A percentile compares a stretch with the other conserved stretches of the same genome.
Evolutionary conservation across 768 basidiomycete species (phyloP).

Genomic region (Gloeostereum incarnatum): DNA sequence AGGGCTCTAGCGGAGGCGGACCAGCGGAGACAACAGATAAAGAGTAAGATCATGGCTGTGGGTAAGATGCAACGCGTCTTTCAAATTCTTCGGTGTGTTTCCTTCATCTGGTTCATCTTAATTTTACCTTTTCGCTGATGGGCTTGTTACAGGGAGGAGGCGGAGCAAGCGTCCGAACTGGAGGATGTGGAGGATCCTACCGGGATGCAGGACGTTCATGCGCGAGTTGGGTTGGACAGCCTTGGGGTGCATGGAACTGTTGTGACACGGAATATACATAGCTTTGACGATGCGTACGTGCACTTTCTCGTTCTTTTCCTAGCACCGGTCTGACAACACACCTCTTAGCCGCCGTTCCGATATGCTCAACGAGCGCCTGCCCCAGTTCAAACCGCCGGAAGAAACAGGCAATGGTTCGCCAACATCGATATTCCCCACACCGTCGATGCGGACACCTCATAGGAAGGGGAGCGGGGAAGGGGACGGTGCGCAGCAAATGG

Average conservation of each 20-base stretch:
- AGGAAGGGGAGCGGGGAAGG: constrained; percentile 23
- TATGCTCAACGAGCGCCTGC: constrained; percentile 67
- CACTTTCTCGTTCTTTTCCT: constrained; percentile 4
- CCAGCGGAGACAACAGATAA: constrained; percentile 69
- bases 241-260: constrained; percentile 55
- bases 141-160: constrained; percentile 48
- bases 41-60: constrained; percentile 90
- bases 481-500: constrained; percentile 45
- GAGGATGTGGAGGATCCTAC: constrained; percentile 20
- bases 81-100: constrained; percentile 71
- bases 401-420: constrained; percentile 2
- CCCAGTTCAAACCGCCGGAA: constrained; percentile 32
- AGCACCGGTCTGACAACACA: constrained; percentile 1
- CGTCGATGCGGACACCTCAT: constrained; percentile 43
- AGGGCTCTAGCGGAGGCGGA: constrained; percentile 22
- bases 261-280: constrained; percentile 53
- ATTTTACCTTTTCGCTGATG: constrained; percentile 1
- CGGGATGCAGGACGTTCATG: constrained; percentile 14
- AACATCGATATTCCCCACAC: constrained; percentile 44
- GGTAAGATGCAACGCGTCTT: constrained; percentile 89
- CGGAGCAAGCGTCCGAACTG: constrained; percentile 71
- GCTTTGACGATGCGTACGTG: constrained; percentile 70
- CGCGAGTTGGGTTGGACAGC: constrained; percentile 36
- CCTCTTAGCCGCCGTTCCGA: constrained; percentile 56
- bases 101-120: constrained; percentile 1